A percentile compares a stretch with the other conserved stretches of the same genome.
Evolutionary conservation across 2,329 filamentous ascomycete genomes (phyloP).

Genomic region (Xylaria sp.): DNA sequence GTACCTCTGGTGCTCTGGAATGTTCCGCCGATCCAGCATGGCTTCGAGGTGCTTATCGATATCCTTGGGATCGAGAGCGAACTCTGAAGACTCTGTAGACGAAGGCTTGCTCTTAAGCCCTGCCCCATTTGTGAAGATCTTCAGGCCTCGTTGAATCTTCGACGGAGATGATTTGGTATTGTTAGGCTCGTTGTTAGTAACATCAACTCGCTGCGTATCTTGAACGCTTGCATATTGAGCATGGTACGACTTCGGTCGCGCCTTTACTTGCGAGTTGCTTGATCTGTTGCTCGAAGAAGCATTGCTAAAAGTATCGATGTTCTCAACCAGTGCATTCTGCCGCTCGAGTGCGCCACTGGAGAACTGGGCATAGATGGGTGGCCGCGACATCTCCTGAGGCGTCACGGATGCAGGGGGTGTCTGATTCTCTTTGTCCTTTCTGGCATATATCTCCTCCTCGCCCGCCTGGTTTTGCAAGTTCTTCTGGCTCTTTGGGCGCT

Average conservation of each 20-base stretch:
- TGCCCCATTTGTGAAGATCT: slow-evolving; percentile 54
- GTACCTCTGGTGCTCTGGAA: slow-evolving; percentile 91
- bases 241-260: slow-evolving; percentile 65
- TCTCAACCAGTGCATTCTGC: slow-evolving; percentile 35
- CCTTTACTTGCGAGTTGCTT: slow-evolving; percentile 50
- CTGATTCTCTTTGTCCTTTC: slow-evolving; percentile 84
- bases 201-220: slow-evolving; percentile 36
- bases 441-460: slow-evolving; percentile 62
- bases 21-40: slow-evolving; percentile 85
- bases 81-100: slow-evolving; percentile 60
- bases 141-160: slow-evolving; percentile 57
- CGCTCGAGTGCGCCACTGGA: slow-evolving; percentile 53
- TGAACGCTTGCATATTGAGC: slow-evolving; percentile 47
- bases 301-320: slow-evolving; percentile 32
- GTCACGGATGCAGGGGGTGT: slow-evolving; percentile 66
- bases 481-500: slow-evolving; percentile 78
- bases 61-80: slow-evolving; percentile 62
- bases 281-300: slow-evolving; percentile 38
- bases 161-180: slow-evolving; percentile 46
- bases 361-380: slow-evolving; percentile 87
- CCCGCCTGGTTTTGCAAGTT: slow-evolving; percentile 65
- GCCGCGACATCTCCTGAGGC: slow-evolving; percentile 58
- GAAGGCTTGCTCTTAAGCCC: slow-evolving; percentile 55
- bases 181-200: slow-evolving; percentile 38
- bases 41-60: slow-evolving; percentile 69